Conservation (phyloP, 331 rosid species). For the Quercus phellos region DNA sequence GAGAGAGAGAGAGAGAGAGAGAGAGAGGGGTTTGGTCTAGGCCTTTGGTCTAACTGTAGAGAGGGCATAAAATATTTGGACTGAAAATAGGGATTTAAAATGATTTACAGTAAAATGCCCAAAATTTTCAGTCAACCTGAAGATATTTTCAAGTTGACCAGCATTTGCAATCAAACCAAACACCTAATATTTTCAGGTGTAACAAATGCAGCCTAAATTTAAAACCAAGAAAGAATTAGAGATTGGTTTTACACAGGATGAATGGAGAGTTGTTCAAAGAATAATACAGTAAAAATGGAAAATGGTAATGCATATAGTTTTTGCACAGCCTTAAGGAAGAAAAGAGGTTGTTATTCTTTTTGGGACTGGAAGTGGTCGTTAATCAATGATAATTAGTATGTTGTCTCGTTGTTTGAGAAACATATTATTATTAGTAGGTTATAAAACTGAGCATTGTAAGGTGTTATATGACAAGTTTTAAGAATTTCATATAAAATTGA, state of each 20-base stretch:
- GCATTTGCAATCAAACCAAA: no score
- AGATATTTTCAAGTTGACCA: no score
- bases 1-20: no score
- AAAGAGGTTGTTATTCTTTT: neutral
- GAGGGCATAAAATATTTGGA: no score
- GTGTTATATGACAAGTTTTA: neutral
- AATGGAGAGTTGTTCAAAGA: neutral
- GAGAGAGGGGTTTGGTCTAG: no score
- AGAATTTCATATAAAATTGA: neutral
- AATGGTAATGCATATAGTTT: neutral
- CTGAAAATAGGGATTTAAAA: no score
- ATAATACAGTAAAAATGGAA: neutral
- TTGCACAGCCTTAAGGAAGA: neutral
- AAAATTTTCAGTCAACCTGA: no score
- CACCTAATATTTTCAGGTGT: no score
- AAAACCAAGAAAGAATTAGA: neutral
- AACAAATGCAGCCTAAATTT: neutral
- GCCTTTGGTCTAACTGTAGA: no score
- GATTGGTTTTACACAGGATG: neutral
- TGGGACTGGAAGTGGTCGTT: neutral
- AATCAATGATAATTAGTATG: neutral
- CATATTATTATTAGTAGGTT: neutral
- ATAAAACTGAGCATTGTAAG: neutral
- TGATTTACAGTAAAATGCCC: no score
- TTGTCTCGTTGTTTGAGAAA: neutral